Evolutionary conservation across 371 early-diverging fungal species (phyloP), one percentile per base, ranked within the genome.

Genomic region (Mucor ambiguus): DNA sequence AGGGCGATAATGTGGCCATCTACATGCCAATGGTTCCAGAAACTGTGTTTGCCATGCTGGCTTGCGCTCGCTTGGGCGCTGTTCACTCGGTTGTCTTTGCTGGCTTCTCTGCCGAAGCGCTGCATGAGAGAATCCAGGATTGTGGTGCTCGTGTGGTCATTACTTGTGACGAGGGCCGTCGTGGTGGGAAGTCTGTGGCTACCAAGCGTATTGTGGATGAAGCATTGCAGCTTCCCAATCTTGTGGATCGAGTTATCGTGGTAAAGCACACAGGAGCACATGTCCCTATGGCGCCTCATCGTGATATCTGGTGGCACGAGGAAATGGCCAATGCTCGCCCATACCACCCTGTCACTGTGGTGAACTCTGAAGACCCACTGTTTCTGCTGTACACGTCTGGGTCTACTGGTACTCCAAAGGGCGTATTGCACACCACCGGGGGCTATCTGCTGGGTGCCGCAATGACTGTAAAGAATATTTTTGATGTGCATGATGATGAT

Each of bases 11-110:
- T 4, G 96, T 98, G 12, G 85, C 93, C 32, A 90, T 98, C 63
- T 98, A 98, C 76, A 93, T 98, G 95, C 95, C 98, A 55, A 98
- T 96, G 96, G 88, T 95, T 37, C 96, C 97, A 10, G 93, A 97
- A 74, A 93, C 97, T 4, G 88, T 92, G 1, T 86, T 92, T 60
- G 89, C 93, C 5, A 90, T 96, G 85, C 82, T 99, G 41, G 97
- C 98, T 14, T 96, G 97, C 74, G 93, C 96, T 2, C 86, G 97
- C 30, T 80, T 98, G 22, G 99, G 98, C 6, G 86, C 93, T 3
- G 77, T 95, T 14, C 98, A 85, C 59, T 85, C 87, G 18, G 97
- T 96, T 16, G 95, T 96, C 35, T 96, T 96, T 85, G 96, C 95
- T 12, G 96, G 96, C 18, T 96, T 93, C 75, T 93, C 93, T 58